Evolutionary conservation across 2,329 filamentous ascomycete species (phyloP), one percentile per base, ranked within the genome.

Genomic region (Arthroderma sp.): DNA sequence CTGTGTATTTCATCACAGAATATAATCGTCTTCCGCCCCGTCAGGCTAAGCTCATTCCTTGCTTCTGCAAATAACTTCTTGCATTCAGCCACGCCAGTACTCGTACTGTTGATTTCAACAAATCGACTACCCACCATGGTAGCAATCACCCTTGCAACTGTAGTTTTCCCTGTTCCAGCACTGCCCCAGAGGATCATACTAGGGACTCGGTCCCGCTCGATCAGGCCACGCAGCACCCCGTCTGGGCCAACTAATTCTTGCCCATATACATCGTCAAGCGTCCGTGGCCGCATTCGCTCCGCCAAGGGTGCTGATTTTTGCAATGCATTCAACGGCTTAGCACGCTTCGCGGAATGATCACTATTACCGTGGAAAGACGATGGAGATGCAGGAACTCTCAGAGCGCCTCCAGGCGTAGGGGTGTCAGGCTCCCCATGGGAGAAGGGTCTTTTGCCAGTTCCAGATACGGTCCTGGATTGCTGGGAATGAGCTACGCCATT

Each of bases 1-100:
- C 91, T 77, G 71, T 95, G 90, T 52, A 96, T 93, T 76, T 97
- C 93, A 73, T 98, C 93, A 74, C 91, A 96, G 70, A 98, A 98
- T 62, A 98, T 83, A 62, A 98, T 95, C 0, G 93, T 97, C 73
- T 88, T 91, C 60, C 90, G 81, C 1, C 91, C 91, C 0, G 89
- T 94, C 55, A 97, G 76, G 0, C 78, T 75, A 51, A 90, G 74
- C 69, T 97, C 93, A 66, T 84, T 87, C 59, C 81, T 83, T 0
- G 93, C 91, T 63, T 96, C 90, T 21, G 78, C 76, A 66, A 97
- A 96, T 56, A 96, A 79, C 76, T 90, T 93, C 74, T 96, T 95
- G 78, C 87, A 91, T 70, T 97, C 91, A 23, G 81, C 84, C 17
- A 97, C 87, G 1, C 91, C 91, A 5, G 85, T 86, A 63, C 83